Evolutionary conservation across 495 filamentous ascomycete genomes (phyloP).

Genomic region (Lasiosphaeriaceae sp.): DNA sequence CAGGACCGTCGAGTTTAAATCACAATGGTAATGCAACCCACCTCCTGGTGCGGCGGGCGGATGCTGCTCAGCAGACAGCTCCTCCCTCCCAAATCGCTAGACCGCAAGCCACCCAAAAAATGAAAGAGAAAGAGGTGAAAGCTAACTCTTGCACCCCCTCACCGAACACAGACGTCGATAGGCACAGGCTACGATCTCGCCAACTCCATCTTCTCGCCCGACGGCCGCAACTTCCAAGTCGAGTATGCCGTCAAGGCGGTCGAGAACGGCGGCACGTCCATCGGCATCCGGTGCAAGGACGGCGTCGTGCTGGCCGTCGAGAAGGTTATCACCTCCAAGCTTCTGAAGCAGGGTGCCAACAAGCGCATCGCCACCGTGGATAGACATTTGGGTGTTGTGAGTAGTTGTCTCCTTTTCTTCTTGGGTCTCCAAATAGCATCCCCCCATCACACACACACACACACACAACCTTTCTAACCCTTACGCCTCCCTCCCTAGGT

Average conservation of each 20-base stretch:
- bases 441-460: neutral
- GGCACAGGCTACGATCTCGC: constrained; percentile 98
- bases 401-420: constrained; percentile 25
- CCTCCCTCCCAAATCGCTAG: neutral
- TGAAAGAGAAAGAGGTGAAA: neutral
- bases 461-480: neutral
- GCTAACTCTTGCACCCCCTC: neutral
- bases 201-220: constrained; percentile 98
- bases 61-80: neutral
- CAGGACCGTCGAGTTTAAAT: constrained; percentile 1
- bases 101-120: neutral
- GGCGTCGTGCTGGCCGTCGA: constrained; percentile 94
- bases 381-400: constrained; percentile 87
- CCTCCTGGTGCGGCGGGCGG: neutral
- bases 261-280: constrained; percentile 93
- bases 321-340: constrained; percentile 92
- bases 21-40: constrained; percentile 18
- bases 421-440: neutral
- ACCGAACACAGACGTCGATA: constrained; percentile 72
- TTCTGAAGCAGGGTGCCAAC: constrained; percentile 89
- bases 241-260: constrained; percentile 99
- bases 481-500: constrained; percentile 54
- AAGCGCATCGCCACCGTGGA: constrained; percentile 95
- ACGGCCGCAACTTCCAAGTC: constrained; percentile 98
- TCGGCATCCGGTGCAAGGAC: constrained; percentile 96